Evolutionary conservation across 495 filamentous ascomycete species (phyloP), one percentile per base, ranked within the genome.

Genomic region (Umbilicaria muhlenbergii): DNA sequence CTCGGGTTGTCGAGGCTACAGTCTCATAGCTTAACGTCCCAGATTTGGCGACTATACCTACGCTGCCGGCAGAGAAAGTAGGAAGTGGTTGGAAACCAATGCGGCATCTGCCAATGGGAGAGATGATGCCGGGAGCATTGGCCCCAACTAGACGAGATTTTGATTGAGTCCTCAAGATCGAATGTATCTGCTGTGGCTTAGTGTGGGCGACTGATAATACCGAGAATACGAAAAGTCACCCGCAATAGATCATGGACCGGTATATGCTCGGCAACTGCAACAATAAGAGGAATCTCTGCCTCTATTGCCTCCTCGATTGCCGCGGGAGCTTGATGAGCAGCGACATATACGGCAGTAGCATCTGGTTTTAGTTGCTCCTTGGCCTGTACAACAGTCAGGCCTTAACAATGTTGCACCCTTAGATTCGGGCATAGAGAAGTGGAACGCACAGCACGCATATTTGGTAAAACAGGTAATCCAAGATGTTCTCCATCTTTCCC

Each of bases 281-380:
- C 84, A 41, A 94, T 78, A 2, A 93, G 69, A 11, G 86, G 83
- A 7, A 94, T 81, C 53, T 91, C 84, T 3, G 84, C 85, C 50
- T 84, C 85, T 41, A 94, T 85, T 0, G 87, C 86, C 53, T 93
- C 83, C 54, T 88, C 80, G 53, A 94, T 92, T 7, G 87, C 87
- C 33, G 62, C 62, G 2, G 78, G 67, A 5, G 86, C 86, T 47
- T 83, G 74, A 41, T 79, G 73, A 16, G 86, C 86, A 1, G 86
- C 77, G 13, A 93, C 86, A 51, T 86, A 93, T 17, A 94, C 80
- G 3, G 78, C 84, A 2, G 87, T 89, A 5, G 84, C 86, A 61
- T 91, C 79, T 2, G 87, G 86, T 48, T 80, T 84, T 3, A 88
- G 65, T 47, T 72, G 63, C 48, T 83, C 70, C 60, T 83, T 78